Evolutionary conservation across 116 monocot species (phyloP).

Genomic region (Cymodocea nodosa): DNA sequence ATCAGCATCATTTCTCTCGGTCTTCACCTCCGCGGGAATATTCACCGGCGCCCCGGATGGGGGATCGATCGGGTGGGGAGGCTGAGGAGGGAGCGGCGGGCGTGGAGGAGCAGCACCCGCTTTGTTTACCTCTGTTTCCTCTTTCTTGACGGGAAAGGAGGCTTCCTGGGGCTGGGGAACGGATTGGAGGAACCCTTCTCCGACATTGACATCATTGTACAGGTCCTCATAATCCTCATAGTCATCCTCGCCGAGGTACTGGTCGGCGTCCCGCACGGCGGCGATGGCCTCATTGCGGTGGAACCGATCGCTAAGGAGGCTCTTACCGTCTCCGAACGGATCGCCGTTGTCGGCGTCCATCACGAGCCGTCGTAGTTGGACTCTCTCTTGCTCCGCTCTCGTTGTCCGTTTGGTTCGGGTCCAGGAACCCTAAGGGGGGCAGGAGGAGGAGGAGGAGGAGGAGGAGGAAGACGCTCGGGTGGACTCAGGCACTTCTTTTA

Average conservation of each 20-base stretch:
- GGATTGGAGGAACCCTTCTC: conserved; percentile 53
- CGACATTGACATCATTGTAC: conserved; percentile 91
- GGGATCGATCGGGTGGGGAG: not conserved
- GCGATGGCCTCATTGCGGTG: conserved; percentile 24
- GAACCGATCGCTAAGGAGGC: not conserved
- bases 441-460: no score
- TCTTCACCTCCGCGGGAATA: conserved; percentile 6
- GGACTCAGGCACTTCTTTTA: not conserved
- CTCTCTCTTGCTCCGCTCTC: not conserved
- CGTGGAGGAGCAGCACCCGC: conserved; percentile 4
- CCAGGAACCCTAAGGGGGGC: not conserved
- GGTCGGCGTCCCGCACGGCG: conserved; percentile 59
- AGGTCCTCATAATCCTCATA: conserved; percentile 78
- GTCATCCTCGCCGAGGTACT: conserved; percentile 64
- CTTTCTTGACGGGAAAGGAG: not conserved
- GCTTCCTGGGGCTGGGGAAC: not conserved
- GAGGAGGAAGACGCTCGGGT: not conserved
- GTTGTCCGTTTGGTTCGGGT: not conserved
- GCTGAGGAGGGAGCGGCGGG: not conserved
- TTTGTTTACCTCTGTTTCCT: not conserved
- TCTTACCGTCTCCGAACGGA: not conserved
- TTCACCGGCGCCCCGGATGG: not conserved
- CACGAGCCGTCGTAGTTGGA: not conserved
- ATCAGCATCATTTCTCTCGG: conserved; percentile 4
- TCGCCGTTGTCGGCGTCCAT: conserved; percentile 4